phyloP scores from a whole-genome alignment of 371 early-diverging fungal species.

The Entomophthora muscae region DNA sequence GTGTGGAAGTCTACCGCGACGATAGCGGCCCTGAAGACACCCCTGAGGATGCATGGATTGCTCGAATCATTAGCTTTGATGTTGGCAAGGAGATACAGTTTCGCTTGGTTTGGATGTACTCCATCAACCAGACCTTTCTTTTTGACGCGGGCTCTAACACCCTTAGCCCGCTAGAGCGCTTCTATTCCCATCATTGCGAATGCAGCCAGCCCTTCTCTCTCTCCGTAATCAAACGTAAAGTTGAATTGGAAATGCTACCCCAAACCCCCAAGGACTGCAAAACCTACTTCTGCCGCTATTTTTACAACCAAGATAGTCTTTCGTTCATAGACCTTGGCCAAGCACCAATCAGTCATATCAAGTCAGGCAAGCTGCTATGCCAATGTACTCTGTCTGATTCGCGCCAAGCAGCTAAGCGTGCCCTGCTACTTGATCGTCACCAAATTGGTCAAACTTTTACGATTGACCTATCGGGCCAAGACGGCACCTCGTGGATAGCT shows the following conservation, averaged over 20 bases:
- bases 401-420: slow-evolving; percentile 3
- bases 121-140: slow-evolving; percentile 9
- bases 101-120: slow-evolving; percentile 12
- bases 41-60: not conserved
- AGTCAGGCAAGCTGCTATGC: not conserved
- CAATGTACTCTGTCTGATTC: not conserved
- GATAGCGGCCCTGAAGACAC: not conserved
- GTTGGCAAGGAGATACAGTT: not conserved
- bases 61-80: not conserved
- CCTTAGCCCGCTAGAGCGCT: slow-evolving; percentile 2
- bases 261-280: not conserved
- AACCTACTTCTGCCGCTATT: slow-evolving; percentile 13
- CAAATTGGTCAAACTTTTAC: not conserved
- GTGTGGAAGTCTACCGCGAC: slow-evolving; percentile 8
- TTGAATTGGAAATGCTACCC: slow-evolving; percentile 7
- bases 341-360: not conserved
- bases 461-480: not conserved
- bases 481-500: not conserved
- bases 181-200: slow-evolving; percentile 12
- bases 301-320: slow-evolving; percentile 11
- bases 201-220: slow-evolving; percentile 1
- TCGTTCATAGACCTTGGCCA: slow-evolving; percentile 10
- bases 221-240: slow-evolving; percentile 8
- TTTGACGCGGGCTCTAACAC: slow-evolving; percentile 2
- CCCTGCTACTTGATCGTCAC: slow-evolving; percentile 7